A percentile compares a stretch with the other conserved stretches of the same genome.
Conservation (phyloP, 768 basidiomycete genomes). For the Pleurotus salmoneostramineus region DNA sequence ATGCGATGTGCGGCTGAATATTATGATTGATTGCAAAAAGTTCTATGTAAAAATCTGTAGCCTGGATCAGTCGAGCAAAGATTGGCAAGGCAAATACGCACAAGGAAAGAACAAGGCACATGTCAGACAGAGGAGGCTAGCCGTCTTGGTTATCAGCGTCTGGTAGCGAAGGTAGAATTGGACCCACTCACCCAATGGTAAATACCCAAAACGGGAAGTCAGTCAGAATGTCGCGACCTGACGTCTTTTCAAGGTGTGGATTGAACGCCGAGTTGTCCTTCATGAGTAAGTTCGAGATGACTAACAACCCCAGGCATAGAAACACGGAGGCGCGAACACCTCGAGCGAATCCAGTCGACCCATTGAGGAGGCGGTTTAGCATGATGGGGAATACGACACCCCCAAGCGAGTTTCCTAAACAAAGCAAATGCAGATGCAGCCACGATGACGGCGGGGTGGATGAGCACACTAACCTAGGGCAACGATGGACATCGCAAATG, state of each 20-base stretch:
- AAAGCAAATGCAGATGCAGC: neutral
- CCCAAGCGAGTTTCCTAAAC: slow-evolving; percentile 28
- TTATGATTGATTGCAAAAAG: slow-evolving; percentile 43
- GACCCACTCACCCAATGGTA: slow-evolving; percentile 33
- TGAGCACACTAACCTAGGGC: neutral
- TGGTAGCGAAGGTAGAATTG: slow-evolving; percentile 1
- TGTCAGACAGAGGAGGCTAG: slow-evolving; percentile 34
- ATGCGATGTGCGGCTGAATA: slow-evolving; percentile 35
- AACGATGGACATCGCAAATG: slow-evolving; percentile 32
- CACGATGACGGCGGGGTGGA: neutral
- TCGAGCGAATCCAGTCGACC: slow-evolving; percentile 22
- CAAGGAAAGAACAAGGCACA: slow-evolving; percentile 50
- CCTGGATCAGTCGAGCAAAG: neutral
- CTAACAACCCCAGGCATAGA: slow-evolving; percentile 23
- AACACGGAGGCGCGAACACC: slow-evolving; percentile 31
- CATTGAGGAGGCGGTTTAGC: slow-evolving; percentile 17
- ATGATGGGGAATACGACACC: slow-evolving; percentile 29
- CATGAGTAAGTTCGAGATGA: slow-evolving; percentile 29
- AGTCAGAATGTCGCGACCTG: slow-evolving; percentile 23
- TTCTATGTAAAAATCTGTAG: slow-evolving; percentile 51
- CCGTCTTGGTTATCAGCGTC: slow-evolving; percentile 13
- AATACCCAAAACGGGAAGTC: slow-evolving; percentile 36
- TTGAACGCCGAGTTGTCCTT: slow-evolving; percentile 16
- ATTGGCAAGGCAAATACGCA: slow-evolving; percentile 16
- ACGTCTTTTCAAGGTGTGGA: slow-evolving; percentile 6